These are phyloP conservation scores for Cryphonectria parasitica DNA, from an alignment of 2,329 filamentous ascomycete species.

Conservation along the genomic window DNA sequence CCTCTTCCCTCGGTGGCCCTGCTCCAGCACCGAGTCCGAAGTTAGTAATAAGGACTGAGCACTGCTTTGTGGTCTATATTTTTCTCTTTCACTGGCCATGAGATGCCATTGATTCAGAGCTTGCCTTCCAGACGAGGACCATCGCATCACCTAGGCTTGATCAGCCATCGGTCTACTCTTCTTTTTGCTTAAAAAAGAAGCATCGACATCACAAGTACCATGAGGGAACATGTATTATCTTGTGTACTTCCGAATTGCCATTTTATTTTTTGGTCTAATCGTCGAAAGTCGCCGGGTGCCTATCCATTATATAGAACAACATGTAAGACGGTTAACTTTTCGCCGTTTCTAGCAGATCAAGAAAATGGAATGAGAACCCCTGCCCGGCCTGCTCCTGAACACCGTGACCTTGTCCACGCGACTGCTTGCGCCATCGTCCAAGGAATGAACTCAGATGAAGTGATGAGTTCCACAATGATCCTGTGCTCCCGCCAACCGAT, in stretches of 20 bases:
- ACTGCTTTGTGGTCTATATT: neutral
- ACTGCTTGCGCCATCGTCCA: slow-evolving; percentile 5
- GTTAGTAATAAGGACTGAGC: too few relatives aligned
- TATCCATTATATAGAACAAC: neutral
- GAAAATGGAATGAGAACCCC: neutral
- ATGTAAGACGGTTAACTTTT: neutral
- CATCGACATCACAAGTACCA: neutral
- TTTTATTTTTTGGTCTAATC: slow-evolving; percentile 5
- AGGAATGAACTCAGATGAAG: neutral
- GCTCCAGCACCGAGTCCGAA: too few relatives aligned
- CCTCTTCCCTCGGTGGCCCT: too few relatives aligned
- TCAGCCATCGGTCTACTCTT: too few relatives aligned
- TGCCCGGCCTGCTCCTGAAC: slow-evolving; percentile 22
- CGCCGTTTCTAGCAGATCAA: neutral
- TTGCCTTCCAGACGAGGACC: too few relatives aligned
- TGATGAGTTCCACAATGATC: slow-evolving; percentile 11
- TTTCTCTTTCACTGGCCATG: neutral
- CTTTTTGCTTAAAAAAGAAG: neutral
- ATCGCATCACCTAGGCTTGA: too few relatives aligned
- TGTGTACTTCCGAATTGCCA: neutral
- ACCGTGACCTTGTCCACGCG: slow-evolving; percentile 15
- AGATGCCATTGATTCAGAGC: neutral
- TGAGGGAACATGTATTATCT: neutral
- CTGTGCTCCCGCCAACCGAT: slow-evolving; percentile 7
- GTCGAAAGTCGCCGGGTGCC: neutral